A percentile compares a stretch with the other conserved stretches of the same genome.
Conservation (phyloP, 1,284 basidiomycete species). For the Neolentinus lepideus region DNA sequence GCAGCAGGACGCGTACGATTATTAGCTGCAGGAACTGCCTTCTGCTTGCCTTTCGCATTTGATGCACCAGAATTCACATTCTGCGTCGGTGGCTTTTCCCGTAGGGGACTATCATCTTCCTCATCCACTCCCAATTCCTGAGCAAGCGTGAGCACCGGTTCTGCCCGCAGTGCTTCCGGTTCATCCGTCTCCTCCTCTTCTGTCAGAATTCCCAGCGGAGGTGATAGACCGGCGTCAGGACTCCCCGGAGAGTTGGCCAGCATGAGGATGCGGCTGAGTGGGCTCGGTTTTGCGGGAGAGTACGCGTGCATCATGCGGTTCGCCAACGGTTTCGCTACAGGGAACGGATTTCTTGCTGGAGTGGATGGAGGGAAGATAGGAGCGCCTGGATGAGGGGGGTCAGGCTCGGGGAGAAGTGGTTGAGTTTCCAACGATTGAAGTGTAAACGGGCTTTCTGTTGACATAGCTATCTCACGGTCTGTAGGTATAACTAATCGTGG, state of each 20-base stretch:
- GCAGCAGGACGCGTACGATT: conserved; percentile 10
- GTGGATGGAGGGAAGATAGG: conserved; percentile 16
- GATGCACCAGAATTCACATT: conserved; percentile 14
- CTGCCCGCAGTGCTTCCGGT: conserved; percentile 7
- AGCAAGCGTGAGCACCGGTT: conserved; percentile 5
- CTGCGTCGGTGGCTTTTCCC: conserved; percentile 33
- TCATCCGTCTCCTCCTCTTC: conserved; percentile 29
- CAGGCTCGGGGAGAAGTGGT: background rate
- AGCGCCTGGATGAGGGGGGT: conserved; percentile 11
- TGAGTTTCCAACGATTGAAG: background rate
- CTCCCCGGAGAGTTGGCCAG: conserved; percentile 51
- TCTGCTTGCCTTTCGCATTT: conserved; percentile 35
- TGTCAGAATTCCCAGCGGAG: conserved; percentile 19
- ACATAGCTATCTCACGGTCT: background rate
- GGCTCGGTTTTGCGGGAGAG: conserved; percentile 69
- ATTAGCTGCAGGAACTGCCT: background rate
- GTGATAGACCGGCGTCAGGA: conserved; percentile 6
- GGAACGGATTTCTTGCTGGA: conserved; percentile 38
- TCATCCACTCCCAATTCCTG: conserved; percentile 9
- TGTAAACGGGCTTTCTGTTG: background rate
- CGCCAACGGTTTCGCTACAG: conserved; percentile 61
- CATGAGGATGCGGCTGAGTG: conserved; percentile 68
- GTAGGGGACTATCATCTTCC: conserved; percentile 27
- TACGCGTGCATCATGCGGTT: conserved; percentile 69
- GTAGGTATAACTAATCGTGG: conserved; percentile 9